Evolutionary conservation across 2,329 filamentous ascomycete species (phyloP), one percentile per base, ranked within the genome.

Genomic region (Penicillium glabrum): DNA sequence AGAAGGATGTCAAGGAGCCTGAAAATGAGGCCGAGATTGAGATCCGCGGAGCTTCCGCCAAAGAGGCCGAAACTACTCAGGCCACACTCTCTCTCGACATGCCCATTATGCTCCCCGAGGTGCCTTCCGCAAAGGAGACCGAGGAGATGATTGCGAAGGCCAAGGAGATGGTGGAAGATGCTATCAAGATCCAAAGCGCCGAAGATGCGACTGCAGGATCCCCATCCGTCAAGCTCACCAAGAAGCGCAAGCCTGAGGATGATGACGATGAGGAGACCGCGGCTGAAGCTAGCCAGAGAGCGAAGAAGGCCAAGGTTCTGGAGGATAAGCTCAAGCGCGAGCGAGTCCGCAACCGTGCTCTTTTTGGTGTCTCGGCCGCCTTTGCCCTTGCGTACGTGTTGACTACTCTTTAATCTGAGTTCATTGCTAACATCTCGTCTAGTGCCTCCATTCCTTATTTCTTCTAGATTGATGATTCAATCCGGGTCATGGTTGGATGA

Each of bases 371-470:
- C 52, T 90, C 88, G 61, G 91, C 91, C 56, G 95, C 91, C 46
- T 83, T 97, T 72, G 91, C 90, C 56, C 84, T 97, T 74, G 93
- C 93, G 95, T 98, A 85, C 80, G 92, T 89, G 54, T 29, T 45
- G 51, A 14, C 9, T 16, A 44, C 49, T 47, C 44, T 19, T 46
- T 29, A 11, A 51, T 8, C 31, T 21, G 41, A 7, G 37, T 16
- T 23, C 4, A 31, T 45, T 51, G 24, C 66, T 70, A 63, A 73
- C 63, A 26, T 37, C 9, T 4, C 46, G 23, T 54, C 1, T 55
- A 80, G 78, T 47, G 77, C 77, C 41, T 74, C 76, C 14, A 78
- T 80, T 64, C 78, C 78, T 24, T 80, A 79, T 64, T 79, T 80
- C 66, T 77, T 79, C 63, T 77, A 72, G 46, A 50, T 23, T 29